Evolutionary conservation across 495 filamentous ascomycete genomes (phyloP).

Genomic region (Elaphomyces granulatus): DNA sequence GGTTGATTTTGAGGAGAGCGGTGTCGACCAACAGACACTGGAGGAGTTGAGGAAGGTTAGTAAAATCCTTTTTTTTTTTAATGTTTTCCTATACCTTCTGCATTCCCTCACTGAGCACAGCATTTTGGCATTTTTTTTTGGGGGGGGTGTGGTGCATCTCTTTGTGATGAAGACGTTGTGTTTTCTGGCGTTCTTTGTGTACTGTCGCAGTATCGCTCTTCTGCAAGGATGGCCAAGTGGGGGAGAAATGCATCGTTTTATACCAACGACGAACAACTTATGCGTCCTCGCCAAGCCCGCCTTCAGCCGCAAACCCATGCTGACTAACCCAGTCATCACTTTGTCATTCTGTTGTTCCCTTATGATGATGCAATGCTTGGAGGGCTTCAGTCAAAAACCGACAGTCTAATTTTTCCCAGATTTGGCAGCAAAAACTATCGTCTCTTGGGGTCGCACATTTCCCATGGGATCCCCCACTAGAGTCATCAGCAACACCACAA

Average conservation of each 20-base stretch:
- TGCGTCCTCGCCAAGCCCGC: slow-evolving; percentile 4
- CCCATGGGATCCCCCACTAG: slow-evolving; percentile 75
- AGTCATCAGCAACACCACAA: slow-evolving; percentile 24
- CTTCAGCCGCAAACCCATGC: background rate
- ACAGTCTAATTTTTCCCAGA: too few relatives aligned
- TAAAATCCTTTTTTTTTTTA: slow-evolving; percentile 15
- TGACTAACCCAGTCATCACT: background rate
- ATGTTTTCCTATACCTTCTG: slow-evolving; percentile 6
- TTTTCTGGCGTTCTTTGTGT: too few relatives aligned
- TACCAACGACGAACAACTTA: too few relatives aligned
- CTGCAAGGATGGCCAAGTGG: too few relatives aligned
- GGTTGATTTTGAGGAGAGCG: slow-evolving; percentile 93
- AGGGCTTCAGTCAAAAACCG: too few relatives aligned
- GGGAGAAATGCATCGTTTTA: slow-evolving; percentile 13
- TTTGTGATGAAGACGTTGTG: too few relatives aligned
- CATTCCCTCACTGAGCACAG: background rate
- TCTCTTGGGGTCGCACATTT: slow-evolving; percentile 69
- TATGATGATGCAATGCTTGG: too few relatives aligned
- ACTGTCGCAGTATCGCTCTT: too few relatives aligned
- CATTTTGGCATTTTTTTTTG: background rate
- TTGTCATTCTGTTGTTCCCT: too few relatives aligned
- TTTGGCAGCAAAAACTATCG: slow-evolving; percentile 84
- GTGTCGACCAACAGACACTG: slow-evolving; percentile 73
- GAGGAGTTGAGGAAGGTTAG: slow-evolving; percentile 73
- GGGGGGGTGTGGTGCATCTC: too few relatives aligned